These are phyloP conservation scores for Ilyonectria destructans DNA, from an alignment of 2,329 filamentous ascomycete genomes.

Conservation along the genomic window DNA sequence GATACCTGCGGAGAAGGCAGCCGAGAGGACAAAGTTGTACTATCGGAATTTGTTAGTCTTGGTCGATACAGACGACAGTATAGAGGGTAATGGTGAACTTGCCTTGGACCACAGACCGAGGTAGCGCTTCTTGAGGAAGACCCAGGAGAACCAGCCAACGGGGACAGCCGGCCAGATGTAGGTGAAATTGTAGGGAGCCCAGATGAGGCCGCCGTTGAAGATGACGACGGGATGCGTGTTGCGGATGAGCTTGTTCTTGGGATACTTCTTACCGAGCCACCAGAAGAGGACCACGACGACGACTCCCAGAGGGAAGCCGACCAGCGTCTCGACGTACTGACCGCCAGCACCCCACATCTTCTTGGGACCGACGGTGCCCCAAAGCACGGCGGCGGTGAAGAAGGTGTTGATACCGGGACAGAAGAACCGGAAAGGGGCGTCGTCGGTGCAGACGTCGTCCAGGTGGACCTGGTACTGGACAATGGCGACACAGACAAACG, in stretches of 20 bases:
- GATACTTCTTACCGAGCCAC: constrained; percentile 54
- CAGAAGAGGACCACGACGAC: constrained; percentile 56
- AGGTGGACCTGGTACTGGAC: constrained; percentile 59
- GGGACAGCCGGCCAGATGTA: constrained; percentile 66
- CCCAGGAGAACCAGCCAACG: constrained; percentile 65
- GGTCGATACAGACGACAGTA: neutral
- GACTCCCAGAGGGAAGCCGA: constrained; percentile 60
- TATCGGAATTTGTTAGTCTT: constrained; percentile 47
- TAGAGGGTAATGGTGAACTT: neutral
- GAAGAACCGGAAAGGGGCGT: constrained; percentile 55
- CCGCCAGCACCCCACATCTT: constrained; percentile 56
- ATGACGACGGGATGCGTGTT: constrained; percentile 62
- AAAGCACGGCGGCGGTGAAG: constrained; percentile 59
- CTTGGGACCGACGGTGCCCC: constrained; percentile 59
- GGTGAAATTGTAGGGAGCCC: constrained; percentile 63
- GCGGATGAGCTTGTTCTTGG: constrained; percentile 53
- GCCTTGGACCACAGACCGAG: constrained; percentile 66
- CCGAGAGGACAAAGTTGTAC: constrained; percentile 65
- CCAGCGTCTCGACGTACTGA: constrained; percentile 55
- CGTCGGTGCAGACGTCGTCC: constrained; percentile 55
- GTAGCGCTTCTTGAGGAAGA: constrained; percentile 63
- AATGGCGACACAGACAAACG: constrained; percentile 53
- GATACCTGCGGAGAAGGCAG: constrained; percentile 62
- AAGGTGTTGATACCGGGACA: constrained; percentile 59
- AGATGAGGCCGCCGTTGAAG: constrained; percentile 58